These are phyloP conservation scores for Rhipidocladum racemiflorum DNA, from an alignment of 176 grass and related monocot genomes.

Conservation along the genomic window DNA sequence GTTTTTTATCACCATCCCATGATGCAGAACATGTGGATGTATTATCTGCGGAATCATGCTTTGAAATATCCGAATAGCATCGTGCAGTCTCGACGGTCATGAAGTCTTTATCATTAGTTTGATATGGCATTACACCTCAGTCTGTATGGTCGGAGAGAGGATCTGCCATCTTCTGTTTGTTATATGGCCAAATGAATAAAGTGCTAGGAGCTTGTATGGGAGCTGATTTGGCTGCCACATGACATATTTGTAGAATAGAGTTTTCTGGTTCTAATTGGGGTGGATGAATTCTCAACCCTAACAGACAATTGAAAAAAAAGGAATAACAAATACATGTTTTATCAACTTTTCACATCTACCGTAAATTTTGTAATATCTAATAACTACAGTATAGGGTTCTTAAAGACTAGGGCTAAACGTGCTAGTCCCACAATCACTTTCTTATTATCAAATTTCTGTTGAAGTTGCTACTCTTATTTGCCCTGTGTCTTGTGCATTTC, in stretches of 20 bases:
- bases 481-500: neutral
- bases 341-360: neutral
- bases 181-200: neutral
- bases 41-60: neutral
- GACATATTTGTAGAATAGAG: neutral
- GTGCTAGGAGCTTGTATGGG: neutral
- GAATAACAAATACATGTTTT: neutral
- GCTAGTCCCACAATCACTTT: neutral
- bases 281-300: neutral
- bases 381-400: constrained; percentile 6
- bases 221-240: neutral
- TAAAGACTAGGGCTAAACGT: neutral
- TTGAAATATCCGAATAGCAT: neutral
- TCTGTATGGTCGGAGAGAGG: neutral
- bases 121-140: neutral
- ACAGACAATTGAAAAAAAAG: neutral
- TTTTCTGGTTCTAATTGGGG: constrained; percentile 2
- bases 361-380: neutral
- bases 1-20: neutral
- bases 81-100: neutral
- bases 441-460: neutral
- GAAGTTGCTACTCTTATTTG: neutral
- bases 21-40: neutral
- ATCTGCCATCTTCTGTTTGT: neutral
- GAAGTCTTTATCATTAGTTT: neutral